Conservation (phyloP, 305 asterid species). For the Striga hermonthica region DNA sequence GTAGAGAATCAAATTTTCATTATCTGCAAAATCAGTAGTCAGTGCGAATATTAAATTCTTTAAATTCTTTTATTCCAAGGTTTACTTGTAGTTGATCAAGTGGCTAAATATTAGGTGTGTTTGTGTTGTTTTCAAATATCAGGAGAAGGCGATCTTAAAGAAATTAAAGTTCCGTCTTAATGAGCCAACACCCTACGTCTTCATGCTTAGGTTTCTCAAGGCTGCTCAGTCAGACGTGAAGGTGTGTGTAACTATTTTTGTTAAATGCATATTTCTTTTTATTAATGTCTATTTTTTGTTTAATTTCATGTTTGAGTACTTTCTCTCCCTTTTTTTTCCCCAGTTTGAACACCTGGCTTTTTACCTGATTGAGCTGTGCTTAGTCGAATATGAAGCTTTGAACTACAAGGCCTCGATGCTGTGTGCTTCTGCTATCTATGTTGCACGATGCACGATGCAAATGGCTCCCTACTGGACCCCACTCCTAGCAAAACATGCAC, state of each 20-base stretch:
- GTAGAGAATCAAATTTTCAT: background rate
- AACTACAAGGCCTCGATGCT: conserved; percentile 86
- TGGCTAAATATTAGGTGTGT: conserved; percentile 27
- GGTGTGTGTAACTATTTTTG: conserved; percentile 36
- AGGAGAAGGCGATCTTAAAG: conserved; percentile 73
- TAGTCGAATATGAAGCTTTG: conserved; percentile 78
- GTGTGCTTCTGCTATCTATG: conserved; percentile 89
- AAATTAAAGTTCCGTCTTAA: conserved; percentile 84
- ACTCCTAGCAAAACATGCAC: conserved; percentile 60
- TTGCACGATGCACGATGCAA: conserved; percentile 75
- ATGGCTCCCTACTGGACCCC: conserved; percentile 75
- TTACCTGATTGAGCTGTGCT: conserved; percentile 88
- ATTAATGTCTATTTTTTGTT: background rate
- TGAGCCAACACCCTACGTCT: conserved; percentile 87
- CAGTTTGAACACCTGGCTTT: conserved; percentile 88
- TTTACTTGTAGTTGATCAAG: background rate
- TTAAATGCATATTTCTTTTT: background rate
- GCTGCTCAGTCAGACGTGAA: conserved; percentile 73
- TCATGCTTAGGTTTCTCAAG: conserved; percentile 89
- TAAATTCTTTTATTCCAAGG: background rate
- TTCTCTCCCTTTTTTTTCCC: conserved; percentile 9
- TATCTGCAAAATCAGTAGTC: background rate
- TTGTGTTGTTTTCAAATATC: conserved; percentile 30
- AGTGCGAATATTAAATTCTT: background rate
- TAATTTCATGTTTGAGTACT: background rate